Base-by-base conservation (phyloP, 176 grass and related monocot species). In the Oryza rufipogon region DNA sequence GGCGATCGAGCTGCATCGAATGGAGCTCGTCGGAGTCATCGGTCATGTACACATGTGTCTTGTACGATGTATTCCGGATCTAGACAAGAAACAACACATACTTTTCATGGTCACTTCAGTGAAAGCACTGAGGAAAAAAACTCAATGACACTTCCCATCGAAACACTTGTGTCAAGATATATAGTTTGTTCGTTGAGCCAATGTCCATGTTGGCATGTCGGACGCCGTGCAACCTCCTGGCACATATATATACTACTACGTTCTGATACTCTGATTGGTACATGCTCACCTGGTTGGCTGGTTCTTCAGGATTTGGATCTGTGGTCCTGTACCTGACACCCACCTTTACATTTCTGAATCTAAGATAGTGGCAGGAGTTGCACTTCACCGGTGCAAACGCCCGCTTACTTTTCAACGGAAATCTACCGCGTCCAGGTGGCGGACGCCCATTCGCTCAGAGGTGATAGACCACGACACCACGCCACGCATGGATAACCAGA, bases 361-460 rank as follows among this genome's bases (percentile, higher is more conserved):
- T 58, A 58, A 56, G 16, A 6, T 56, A 19, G 51, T 56, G 51
- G 51, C 16, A 56, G 16, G 51, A 4, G 51, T 16, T 51, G 33
- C 33, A 34, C 52, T 20, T 56, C 15, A 56, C 52, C 52, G 52
- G 13, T 56, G 12, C 52, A 56, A 56, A 56, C 52, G 17, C 5
- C 15, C 6, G 17, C 15, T 64, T 69, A 39, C 30, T 90, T 74
- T 80, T 16, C 49, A 6, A 65, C 65, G 71, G 39, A 23, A 66
- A 38, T 79, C 32, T 6, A 14, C 1, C 0, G 5, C 36, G 10
- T 89, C 78, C 70, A 83, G 67, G 87, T 96, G 94, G 84, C 85
- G 16, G 7, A 0, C 30, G 19, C 41, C 14, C 6, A 49, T 80
- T 96, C 71, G 91, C 13, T 82, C 0, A 0, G 2, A 41, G 48